Evolutionary conservation across 371 early-diverging fungal genomes (phyloP).

Genomic region (Encephalitozoon intestinalis): DNA sequence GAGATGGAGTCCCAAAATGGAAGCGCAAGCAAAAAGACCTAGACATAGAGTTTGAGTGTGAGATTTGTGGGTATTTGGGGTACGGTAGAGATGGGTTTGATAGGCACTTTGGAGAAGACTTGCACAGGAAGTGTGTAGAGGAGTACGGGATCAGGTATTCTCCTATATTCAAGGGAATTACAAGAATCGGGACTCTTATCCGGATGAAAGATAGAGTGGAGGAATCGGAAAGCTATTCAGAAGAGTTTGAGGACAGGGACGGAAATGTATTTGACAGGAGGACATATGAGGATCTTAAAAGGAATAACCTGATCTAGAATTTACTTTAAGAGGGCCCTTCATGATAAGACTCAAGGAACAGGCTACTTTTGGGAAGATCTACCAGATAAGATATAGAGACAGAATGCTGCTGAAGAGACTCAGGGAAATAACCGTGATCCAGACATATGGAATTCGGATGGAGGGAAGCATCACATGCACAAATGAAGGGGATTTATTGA

Average conservation of each 20-base stretch:
- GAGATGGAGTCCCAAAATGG: not conserved
- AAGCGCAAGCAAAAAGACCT: not conserved
- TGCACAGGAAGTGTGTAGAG: not conserved
- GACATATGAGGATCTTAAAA: conserved; percentile 70
- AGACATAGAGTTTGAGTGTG: not conserved
- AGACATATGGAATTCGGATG: conserved; percentile 2
- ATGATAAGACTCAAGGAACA: not conserved
- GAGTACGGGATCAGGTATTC: not conserved
- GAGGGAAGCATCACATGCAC: conserved; percentile 18
- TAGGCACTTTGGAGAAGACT: not conserved
- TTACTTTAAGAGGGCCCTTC: not conserved
- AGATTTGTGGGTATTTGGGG: not conserved
- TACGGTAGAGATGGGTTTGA: not conserved
- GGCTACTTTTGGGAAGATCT: not conserved
- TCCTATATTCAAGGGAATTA: not conserved
- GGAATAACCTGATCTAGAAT: conserved; percentile 37
- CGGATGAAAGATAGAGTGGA: conserved; percentile 2
- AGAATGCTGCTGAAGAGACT: not conserved
- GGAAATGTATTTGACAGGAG: conserved; percentile 94
- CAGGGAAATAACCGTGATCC: not conserved
- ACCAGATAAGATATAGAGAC: conserved; percentile 4
- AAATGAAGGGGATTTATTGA: not conserved
- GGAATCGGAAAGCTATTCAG: conserved; percentile 62
- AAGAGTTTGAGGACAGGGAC: conserved; percentile 85
- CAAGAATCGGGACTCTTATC: not conserved